Percentiles rank a stretch among this genome's conserved stretches.
Conservation (phyloP, 352 stramenopile genomes). For the Pythium inflatum region DNA sequence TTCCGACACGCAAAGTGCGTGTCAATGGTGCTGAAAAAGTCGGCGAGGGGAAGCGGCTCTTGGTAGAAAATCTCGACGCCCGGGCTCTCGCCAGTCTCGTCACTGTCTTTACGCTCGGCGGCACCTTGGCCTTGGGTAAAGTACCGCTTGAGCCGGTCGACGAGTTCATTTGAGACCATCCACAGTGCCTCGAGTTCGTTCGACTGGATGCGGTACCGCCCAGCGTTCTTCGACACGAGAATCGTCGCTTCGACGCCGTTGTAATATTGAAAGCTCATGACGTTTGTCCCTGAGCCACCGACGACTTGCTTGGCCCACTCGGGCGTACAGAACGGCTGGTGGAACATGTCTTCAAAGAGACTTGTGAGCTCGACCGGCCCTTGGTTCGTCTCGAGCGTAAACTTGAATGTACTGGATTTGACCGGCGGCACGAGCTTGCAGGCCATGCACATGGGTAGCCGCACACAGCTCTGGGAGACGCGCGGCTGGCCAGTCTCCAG, state of each 20-base stretch:
- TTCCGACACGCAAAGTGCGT: conserved; percentile 77
- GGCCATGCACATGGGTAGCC: conserved; percentile 76
- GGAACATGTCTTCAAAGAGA: conserved; percentile 89
- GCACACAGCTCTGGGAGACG: conserved; percentile 61
- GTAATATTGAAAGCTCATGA: conserved; percentile 90
- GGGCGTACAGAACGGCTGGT: conserved; percentile 67
- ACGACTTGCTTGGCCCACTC: conserved; percentile 77
- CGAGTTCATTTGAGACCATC: conserved; percentile 81
- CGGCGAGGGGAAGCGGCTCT: conserved; percentile 80
- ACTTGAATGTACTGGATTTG: conserved; percentile 86
- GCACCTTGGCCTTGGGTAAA: conserved; percentile 38
- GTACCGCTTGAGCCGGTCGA: conserved; percentile 56
- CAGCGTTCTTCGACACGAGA: conserved; percentile 89
- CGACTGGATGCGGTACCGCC: conserved; percentile 87
- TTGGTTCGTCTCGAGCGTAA: conserved; percentile 88
- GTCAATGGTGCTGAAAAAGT: conserved; percentile 90
- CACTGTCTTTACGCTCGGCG: conserved; percentile 33
- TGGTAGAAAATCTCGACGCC: conserved; percentile 75
- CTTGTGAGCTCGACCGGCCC: conserved; percentile 68
- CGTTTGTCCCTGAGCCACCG: conserved; percentile 63
- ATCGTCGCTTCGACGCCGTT: conserved; percentile 85
- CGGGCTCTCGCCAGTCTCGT: conserved; percentile 7
- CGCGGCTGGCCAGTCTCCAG: conserved; percentile 71
- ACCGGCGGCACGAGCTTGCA: conserved; percentile 74
- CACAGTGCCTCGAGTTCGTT: conserved; percentile 81